These are phyloP conservation scores for Darksidea phi DNA, from an alignment of 495 filamentous ascomycete species.

Conservation along the genomic window DNA sequence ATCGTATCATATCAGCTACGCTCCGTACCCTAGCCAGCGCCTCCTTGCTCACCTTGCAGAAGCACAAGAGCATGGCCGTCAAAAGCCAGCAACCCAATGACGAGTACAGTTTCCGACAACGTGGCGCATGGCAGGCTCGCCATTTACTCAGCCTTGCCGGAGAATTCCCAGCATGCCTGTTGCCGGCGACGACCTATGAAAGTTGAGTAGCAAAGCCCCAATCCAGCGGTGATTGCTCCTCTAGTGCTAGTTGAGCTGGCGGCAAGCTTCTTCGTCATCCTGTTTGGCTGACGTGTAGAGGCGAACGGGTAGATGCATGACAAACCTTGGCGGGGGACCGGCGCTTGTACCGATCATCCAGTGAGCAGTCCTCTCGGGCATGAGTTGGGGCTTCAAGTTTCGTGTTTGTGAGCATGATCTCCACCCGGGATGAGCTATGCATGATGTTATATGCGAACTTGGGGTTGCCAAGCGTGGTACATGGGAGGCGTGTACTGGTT, in stretches of 20 bases:
- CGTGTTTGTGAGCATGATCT: too few species aligned
- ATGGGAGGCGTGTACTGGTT: too few species aligned
- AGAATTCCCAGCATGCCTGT: not conserved
- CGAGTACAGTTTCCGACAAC: conserved; percentile 6
- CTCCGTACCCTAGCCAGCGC: too few species aligned
- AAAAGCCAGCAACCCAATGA: conserved; percentile 10
- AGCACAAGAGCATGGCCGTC: not conserved
- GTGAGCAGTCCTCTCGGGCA: too few species aligned
- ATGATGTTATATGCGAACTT: too few species aligned
- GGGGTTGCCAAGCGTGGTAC: too few species aligned
- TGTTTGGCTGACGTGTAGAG: conserved; percentile 19
- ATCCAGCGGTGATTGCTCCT: conserved; percentile 12
- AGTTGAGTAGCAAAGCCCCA: conserved; percentile 1
- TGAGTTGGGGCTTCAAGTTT: too few species aligned
- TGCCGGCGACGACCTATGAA: conserved; percentile 2
- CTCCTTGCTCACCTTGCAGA: not conserved
- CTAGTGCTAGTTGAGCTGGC: conserved; percentile 20
- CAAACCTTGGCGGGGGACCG: conserved; percentile 9
- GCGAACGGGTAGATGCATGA: conserved; percentile 21
- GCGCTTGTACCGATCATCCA: too few species aligned
- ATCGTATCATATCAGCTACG: too few species aligned
- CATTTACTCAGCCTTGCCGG: conserved; percentile 4
- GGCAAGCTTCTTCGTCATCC: not conserved
- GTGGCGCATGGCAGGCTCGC: conserved; percentile 12
- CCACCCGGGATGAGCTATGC: too few species aligned